These are phyloP conservation scores for Monascus ruber DNA, from an alignment of 2,329 filamentous ascomycete species.

Conservation along the genomic window DNA sequence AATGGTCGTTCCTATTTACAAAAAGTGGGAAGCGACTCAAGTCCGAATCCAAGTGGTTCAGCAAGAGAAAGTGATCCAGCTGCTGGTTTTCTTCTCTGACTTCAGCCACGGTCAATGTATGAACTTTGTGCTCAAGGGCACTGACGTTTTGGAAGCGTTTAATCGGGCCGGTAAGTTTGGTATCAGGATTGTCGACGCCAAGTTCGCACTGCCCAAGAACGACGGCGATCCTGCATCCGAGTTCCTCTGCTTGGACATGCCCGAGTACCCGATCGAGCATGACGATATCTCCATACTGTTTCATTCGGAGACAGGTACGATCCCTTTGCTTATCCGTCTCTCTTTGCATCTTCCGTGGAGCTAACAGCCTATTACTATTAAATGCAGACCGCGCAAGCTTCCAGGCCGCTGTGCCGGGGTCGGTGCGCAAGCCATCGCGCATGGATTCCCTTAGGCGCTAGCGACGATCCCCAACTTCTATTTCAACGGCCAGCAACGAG, in stretches of 20 bases:
- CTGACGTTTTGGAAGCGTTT: slow-evolving; percentile 68
- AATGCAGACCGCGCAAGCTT: slow-evolving; percentile 26
- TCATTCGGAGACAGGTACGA: slow-evolving; percentile 64
- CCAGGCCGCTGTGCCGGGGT: slow-evolving; percentile 26
- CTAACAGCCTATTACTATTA: slow-evolving; percentile 1
- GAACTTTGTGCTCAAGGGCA: slow-evolving; percentile 76
- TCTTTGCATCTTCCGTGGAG: background rate
- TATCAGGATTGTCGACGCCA: slow-evolving; percentile 75
- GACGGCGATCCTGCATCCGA: slow-evolving; percentile 45
- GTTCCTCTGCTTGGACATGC: slow-evolving; percentile 76
- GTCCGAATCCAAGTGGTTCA: slow-evolving; percentile 71
- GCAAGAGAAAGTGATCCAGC: slow-evolving; percentile 62
- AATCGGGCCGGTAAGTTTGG: slow-evolving; percentile 54
- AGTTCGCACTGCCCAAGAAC: slow-evolving; percentile 66
- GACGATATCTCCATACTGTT: slow-evolving; percentile 83
- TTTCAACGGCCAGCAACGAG: no score
- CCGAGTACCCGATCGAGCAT: slow-evolving; percentile 83
- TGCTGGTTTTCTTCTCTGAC: slow-evolving; percentile 79
- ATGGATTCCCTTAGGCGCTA: slow-evolving; percentile 32
- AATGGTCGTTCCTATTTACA: slow-evolving; percentile 87
- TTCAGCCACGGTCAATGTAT: slow-evolving; percentile 80
- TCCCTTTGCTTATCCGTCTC: background rate
- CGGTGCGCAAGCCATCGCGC: slow-evolving; percentile 26
- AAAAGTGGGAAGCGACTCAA: slow-evolving; percentile 79
- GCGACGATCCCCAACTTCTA: slow-evolving; percentile 1